Evolutionary conservation across 75 land plant species (phyloP).

Genomic region (Pinus albicaulis): DNA sequence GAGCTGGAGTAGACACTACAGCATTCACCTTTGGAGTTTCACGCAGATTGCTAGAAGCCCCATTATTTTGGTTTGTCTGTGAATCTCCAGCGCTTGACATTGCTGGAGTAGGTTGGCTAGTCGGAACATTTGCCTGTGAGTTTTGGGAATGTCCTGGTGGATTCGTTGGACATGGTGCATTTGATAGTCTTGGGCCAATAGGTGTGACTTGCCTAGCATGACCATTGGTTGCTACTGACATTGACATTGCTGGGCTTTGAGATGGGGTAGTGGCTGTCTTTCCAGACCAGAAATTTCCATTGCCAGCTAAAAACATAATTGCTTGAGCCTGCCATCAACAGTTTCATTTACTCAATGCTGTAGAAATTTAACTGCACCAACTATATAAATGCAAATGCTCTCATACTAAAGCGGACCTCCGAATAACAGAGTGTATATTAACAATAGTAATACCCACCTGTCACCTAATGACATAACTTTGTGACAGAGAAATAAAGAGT

Average conservation of each 20-base stretch:
- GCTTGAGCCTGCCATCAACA: slow-evolving; percentile 51
- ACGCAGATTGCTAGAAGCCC: neutral
- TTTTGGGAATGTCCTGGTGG: neutral
- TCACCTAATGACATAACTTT: neutral
- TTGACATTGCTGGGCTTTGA: slow-evolving; percentile 12
- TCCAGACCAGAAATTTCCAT: slow-evolving; percentile 16
- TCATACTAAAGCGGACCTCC: neutral
- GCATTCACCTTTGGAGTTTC: slow-evolving; percentile 6
- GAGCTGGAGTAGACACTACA: slow-evolving; percentile 12
- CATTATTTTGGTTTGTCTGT: neutral
- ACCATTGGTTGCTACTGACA: slow-evolving; percentile 2
- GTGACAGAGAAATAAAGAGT: neutral
- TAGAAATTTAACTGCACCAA: neutral
- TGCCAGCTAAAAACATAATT: slow-evolving; percentile 61
- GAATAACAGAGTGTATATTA: neutral
- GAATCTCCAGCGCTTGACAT: neutral
- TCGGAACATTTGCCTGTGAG: slow-evolving; percentile 2
- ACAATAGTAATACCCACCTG: neutral
- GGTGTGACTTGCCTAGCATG: neutral
- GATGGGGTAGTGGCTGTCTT: slow-evolving; percentile 9
- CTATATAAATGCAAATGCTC: neutral
- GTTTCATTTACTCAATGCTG: neutral
- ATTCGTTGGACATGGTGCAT: neutral
- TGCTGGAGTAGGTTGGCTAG: slow-evolving; percentile 7
- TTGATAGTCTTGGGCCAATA: neutral